Conservation (phyloP, 2,329 filamentous ascomycete genomes). For the Colletotrichum sp. region DNA sequence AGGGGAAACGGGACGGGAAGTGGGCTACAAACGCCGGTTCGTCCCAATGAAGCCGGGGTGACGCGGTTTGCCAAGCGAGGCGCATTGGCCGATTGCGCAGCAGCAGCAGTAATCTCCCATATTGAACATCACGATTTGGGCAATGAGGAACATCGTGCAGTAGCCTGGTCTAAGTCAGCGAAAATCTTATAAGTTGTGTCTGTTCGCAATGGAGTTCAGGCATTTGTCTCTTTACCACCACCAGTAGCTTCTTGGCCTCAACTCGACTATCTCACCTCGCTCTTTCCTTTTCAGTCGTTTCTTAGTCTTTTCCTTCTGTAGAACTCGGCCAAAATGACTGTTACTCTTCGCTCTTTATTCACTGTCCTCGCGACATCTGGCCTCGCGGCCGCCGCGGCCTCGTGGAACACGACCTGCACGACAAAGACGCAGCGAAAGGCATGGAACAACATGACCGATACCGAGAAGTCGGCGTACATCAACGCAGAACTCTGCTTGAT, state of each 20-base stretch:
- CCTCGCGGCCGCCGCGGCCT: neutral
- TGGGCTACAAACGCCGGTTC: neutral
- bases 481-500: constrained; percentile 23
- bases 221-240: neutral
- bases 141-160: neutral
- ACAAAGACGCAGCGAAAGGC: constrained; percentile 1
- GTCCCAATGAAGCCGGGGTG: neutral
- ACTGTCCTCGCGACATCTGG: neutral
- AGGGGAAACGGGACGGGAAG: constrained; percentile 4
- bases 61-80: neutral
- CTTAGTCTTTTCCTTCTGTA: neutral
- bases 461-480: constrained; percentile 22
- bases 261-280: neutral
- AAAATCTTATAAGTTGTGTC: neutral
- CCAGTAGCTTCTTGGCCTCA: neutral
- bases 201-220: neutral
- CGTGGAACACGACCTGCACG: constrained; percentile 2
- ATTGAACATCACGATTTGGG: neutral
- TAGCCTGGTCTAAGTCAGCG: neutral
- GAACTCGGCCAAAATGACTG: neutral
- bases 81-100: constrained; percentile 8
- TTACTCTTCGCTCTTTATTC: neutral
- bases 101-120: neutral
- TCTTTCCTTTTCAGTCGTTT: neutral
- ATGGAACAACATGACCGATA: constrained; percentile 20